phyloP scores from a whole-genome alignment of 2,329 filamentous ascomycete species.

The Chrysoporthe cubensis region DNA sequence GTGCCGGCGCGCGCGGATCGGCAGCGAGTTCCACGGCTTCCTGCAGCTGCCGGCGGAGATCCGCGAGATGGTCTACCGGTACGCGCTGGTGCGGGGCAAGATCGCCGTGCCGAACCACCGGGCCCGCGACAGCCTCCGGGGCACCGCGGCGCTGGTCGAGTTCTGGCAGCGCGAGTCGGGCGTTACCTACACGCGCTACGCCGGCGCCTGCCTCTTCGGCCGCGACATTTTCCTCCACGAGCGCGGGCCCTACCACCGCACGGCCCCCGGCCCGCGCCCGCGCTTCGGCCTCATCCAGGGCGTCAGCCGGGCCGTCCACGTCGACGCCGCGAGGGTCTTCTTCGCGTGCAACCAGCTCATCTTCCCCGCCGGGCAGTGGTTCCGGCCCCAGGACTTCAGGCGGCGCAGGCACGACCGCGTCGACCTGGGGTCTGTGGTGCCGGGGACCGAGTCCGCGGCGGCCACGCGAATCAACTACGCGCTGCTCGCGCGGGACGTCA shows the following conservation, averaged over 20 bases:
- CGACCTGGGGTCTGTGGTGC: too few relatives aligned
- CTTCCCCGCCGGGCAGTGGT: neutral
- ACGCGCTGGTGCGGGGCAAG: conserved; percentile 7
- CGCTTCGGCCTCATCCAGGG: conserved; percentile 18
- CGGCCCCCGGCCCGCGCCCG: too few relatives aligned
- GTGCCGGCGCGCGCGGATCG: neutral
- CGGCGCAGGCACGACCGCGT: too few relatives aligned
- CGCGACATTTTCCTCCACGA: neutral
- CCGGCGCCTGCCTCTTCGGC: neutral
- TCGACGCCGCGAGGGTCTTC: conserved; percentile 14
- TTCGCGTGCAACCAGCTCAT: conserved; percentile 18
- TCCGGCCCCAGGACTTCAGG: neutral
- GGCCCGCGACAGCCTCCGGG: neutral
- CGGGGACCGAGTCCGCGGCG: neutral
- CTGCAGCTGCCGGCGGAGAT: conserved; percentile 19
- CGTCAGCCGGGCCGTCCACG: conserved; percentile 12
- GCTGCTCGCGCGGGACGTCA: conserved; percentile 19
- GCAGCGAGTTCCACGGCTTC: conserved; percentile 21
- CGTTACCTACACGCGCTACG: conserved; percentile 4
- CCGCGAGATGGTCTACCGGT: conserved; percentile 17
- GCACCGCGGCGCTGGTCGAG: neutral
- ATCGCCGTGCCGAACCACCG: conserved; percentile 10
- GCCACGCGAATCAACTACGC: neutral
- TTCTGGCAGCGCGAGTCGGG: neutral
- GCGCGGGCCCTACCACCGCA: neutral